Conservation (phyloP, 768 basidiomycete species). For the Rhodotorula diobovata region DNA sequence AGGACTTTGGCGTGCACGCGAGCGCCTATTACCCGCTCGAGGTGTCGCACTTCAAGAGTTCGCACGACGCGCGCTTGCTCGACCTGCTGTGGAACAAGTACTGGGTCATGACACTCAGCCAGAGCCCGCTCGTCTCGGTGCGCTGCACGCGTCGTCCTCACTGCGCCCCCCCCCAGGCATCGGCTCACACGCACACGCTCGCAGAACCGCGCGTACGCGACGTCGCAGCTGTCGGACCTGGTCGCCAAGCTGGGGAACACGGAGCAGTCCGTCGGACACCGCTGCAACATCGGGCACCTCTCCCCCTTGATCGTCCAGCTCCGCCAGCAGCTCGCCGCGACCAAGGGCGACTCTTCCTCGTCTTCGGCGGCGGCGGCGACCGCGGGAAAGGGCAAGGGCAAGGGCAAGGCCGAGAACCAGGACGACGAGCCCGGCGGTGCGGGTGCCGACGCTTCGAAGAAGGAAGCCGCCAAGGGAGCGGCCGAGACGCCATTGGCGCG, state of each 20-base stretch:
- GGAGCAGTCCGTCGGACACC: constrained; percentile 36
- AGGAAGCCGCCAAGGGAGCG: constrained; percentile 63
- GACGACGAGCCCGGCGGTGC: not conserved
- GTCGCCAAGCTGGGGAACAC: constrained; percentile 68
- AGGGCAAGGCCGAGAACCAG: constrained; percentile 49
- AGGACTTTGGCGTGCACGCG: constrained; percentile 98
- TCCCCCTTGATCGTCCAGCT: constrained; percentile 49
- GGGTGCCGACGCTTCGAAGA: constrained; percentile 5
- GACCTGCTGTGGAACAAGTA: constrained; percentile 98
- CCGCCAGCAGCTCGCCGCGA: constrained; percentile 52
- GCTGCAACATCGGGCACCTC: constrained; percentile 52
- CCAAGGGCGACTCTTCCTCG: too few relatives aligned
- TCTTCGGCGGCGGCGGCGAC: too few relatives aligned
- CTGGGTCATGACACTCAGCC: constrained; percentile 95
- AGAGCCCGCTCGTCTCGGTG: constrained; percentile 87
- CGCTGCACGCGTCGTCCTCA: constrained; percentile 39
- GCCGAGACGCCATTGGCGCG: constrained; percentile 82
- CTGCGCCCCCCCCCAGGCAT: too few relatives aligned
- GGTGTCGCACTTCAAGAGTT: constrained; percentile 90
- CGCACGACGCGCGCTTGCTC: constrained; percentile 77
- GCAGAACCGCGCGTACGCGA: constrained; percentile 90
- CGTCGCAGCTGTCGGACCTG: constrained; percentile 81
- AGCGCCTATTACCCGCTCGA: constrained; percentile 92
- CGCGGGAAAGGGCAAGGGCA: constrained; percentile 47
- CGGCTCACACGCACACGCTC: not conserved